Base-by-base conservation (phyloP, 2,329 filamentous ascomycete genomes). In the Coniella lustricola region DNA sequence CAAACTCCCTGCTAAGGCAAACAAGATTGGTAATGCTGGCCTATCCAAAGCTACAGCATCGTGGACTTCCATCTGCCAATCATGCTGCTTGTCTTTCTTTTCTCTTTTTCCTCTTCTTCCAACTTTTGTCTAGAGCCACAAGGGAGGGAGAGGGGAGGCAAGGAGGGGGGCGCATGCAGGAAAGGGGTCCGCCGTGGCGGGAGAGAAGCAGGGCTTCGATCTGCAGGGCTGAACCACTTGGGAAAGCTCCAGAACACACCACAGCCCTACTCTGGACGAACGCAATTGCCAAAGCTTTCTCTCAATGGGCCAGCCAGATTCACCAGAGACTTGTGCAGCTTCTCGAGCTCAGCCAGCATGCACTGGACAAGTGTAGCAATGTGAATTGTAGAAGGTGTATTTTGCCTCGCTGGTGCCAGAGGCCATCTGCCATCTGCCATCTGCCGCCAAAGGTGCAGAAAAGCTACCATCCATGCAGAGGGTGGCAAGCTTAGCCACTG, bases 391-490 rank as follows among this genome's bases (percentile, higher is more conserved):
- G 33, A 35, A 35, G 33, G 7, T 35, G 25, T 29, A 10, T 29
- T 29, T 29, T 41, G 9, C 25, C 20, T 32, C 12, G 9, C 25
- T 33, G 34, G 12, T 8, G n/a, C 31, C 16, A 10, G 25, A 29
- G 5, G 25, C 25, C 25, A 29, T 29, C 25, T 29, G 25, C n/a
- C n/a, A n/a, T n/a, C n/a, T n/a, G n/a, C n/a, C 22, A 1, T 16
- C 14, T 33, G 16, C 34, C 29, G 18, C 21, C 31, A 22, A 12
- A n/a, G 16, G 32, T 5, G 25, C 25, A 29, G 25, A 32, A 25
- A 29, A 42, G 40, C 40, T 33, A 42, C 40, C 35, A 25, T 35
- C 34, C 5, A 37, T 38, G 43, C 43, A 45, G 34, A 17, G 17
- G 29, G 29, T 16, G 33, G 21, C 21, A 9, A 12, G n/a, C 18